Evolutionary conservation across 1,284 basidiomycete genomes (phyloP).

Genomic region (Boletus sp.): DNA sequence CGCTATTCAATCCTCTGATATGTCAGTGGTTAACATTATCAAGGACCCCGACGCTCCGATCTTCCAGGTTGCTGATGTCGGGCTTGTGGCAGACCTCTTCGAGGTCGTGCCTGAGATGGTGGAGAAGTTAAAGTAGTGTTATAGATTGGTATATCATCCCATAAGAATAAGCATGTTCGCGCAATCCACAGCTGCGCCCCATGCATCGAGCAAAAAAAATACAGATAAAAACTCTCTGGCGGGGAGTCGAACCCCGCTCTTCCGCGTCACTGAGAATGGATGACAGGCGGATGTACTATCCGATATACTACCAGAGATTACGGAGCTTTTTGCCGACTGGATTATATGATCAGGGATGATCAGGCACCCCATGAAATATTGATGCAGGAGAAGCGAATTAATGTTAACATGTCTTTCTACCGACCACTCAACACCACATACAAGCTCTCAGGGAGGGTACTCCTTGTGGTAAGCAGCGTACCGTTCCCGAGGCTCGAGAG

Average conservation of each 20-base stretch:
- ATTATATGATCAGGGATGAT: too few species aligned
- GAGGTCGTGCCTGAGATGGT: slow-evolving; percentile 85
- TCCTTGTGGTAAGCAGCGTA: slow-evolving; percentile 44
- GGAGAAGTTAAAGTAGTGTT: slow-evolving; percentile 71
- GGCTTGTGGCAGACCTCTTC: slow-evolving; percentile 90
- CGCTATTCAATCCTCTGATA: neutral
- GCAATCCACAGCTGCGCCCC: neutral
- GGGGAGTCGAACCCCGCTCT: slow-evolving; percentile 44
- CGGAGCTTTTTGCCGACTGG: neutral
- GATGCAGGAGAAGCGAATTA: too few species aligned
- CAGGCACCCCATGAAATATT: neutral
- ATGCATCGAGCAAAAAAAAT: neutral
- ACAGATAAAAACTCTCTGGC: slow-evolving; percentile 34
- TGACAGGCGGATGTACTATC: slow-evolving; percentile 45
- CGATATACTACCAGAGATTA: slow-evolving; percentile 44
- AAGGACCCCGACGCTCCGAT: slow-evolving; percentile 97
- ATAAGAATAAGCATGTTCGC: neutral
- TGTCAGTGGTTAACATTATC: slow-evolving; percentile 14
- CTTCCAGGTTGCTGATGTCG: slow-evolving; percentile 97
- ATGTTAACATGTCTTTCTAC: slow-evolving; percentile 36
- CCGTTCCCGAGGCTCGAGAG: neutral
- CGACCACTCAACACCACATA: slow-evolving; percentile 31
- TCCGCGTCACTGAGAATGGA: slow-evolving; percentile 25
- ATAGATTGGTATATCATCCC: neutral
- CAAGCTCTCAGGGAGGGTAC: slow-evolving; percentile 41